phyloP scores from a whole-genome alignment of 179 eudicot species.

The Spergularia azorica region DNA sequence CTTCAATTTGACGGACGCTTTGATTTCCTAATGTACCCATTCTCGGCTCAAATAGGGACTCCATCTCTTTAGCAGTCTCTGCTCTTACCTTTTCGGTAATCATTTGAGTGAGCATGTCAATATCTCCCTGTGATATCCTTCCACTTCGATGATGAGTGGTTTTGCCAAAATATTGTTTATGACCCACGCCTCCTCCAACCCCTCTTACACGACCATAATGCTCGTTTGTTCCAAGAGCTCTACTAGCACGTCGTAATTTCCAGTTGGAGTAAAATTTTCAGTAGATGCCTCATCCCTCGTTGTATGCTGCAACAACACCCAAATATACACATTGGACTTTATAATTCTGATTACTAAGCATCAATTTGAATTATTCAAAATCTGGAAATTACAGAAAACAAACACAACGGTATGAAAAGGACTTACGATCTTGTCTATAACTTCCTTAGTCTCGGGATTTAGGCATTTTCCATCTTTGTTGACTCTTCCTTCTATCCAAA shows the following conservation, averaged over 20 bases:
- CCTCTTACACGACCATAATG: slow-evolving; percentile 6
- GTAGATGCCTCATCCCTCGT: background rate
- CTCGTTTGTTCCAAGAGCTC: background rate
- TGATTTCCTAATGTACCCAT: background rate
- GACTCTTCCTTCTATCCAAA: no score
- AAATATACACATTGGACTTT: background rate
- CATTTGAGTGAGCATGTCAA: background rate
- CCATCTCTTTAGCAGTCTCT: background rate
- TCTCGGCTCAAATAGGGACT: background rate
- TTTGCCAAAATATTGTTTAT: background rate
- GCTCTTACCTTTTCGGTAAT: background rate
- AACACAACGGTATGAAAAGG: no score
- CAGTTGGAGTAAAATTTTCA: background rate
- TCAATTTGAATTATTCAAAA: background rate
- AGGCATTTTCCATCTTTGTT: background rate
- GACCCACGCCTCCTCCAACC: background rate
- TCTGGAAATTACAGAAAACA: no score
- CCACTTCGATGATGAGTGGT: background rate
- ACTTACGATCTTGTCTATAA: background rate
- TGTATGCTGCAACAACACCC: background rate
- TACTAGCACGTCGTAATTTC: background rate
- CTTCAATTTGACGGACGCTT: background rate
- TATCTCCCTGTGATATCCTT: background rate
- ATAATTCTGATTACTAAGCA: no score
- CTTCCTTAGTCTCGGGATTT: background rate